phyloP scores from a whole-genome alignment of 495 filamentous ascomycete genomes.

The Penicillium dipodomyicola region DNA sequence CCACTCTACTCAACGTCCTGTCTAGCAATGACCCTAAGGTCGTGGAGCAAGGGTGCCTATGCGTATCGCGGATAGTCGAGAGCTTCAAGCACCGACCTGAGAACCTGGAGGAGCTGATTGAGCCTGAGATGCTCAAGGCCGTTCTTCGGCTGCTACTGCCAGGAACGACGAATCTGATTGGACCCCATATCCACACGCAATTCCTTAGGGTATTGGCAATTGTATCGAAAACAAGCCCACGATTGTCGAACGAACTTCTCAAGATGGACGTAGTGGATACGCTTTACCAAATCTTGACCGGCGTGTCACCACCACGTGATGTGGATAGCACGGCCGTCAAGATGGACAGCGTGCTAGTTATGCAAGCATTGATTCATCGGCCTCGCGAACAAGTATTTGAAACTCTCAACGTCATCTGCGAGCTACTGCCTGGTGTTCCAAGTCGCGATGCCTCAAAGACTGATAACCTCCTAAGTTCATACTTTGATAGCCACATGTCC shows the following conservation, averaged over 20 bases:
- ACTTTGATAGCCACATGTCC: conserved; percentile 37
- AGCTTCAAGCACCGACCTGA: conserved; percentile 86
- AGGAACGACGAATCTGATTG: conserved; percentile 93
- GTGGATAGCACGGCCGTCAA: conserved; percentile 78
- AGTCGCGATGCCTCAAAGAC: conserved; percentile 41
- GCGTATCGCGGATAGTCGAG: conserved; percentile 94
- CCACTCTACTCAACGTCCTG: conserved; percentile 83
- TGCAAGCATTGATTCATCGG: conserved; percentile 96
- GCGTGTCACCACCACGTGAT: conserved; percentile 84
- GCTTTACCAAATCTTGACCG: conserved; percentile 94
- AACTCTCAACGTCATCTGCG: conserved; percentile 96
- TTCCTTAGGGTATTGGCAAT: conserved; percentile 90
- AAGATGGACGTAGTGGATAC: conserved; percentile 98
- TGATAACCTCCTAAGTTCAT: conserved; percentile 53
- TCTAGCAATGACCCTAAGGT: conserved; percentile 92
- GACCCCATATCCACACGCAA: conserved; percentile 92
- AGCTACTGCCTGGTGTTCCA: conserved; percentile 68
- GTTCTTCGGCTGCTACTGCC: conserved; percentile 89
- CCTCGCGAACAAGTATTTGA: conserved; percentile 97
- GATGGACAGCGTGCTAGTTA: conserved; percentile 95
- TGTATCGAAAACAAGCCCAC: conserved; percentile 81
- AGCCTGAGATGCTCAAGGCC: conserved; percentile 77
- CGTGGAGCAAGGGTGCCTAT: conserved; percentile 93
- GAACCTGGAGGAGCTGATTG: conserved; percentile 89
- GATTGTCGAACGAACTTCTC: conserved; percentile 82